Percentiles rank a stretch among this genome's conserved stretches.
Evolutionary conservation across 768 basidiomycete genomes (phyloP).

Genomic region (Tricholoma sp.): DNA sequence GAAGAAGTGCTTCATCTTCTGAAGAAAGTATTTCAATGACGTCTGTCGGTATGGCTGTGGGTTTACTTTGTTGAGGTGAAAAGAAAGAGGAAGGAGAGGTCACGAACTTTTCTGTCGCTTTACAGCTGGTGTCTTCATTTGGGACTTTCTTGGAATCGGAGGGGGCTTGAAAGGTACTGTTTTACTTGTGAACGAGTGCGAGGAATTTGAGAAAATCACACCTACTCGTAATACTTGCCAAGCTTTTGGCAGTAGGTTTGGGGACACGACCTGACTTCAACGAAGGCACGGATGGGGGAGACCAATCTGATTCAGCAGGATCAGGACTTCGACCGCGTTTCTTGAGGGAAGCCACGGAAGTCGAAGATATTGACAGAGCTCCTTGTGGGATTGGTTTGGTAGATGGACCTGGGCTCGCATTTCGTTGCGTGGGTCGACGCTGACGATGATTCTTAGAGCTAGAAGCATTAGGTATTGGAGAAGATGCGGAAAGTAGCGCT

Average conservation of each 20-base stretch:
- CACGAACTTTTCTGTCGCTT: conserved; percentile 1
- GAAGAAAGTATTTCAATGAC: conserved; percentile 7
- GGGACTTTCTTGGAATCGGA: neutral
- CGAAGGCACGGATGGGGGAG: neutral
- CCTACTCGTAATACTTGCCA: neutral
- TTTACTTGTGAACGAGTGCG: neutral
- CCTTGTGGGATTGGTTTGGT: neutral
- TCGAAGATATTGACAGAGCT: neutral
- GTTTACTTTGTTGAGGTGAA: neutral
- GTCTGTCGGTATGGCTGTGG: neutral
- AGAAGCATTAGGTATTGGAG: neutral
- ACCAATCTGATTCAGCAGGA: neutral
- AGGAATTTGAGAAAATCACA: neutral
- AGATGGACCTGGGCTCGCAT: conserved; percentile 3
- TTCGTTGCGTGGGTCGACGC: neutral
- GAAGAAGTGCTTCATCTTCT: conserved; percentile 1
- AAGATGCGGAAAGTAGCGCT: neutral
- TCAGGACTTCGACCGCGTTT: neutral
- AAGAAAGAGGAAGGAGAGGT: neutral
- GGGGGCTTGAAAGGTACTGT: neutral
- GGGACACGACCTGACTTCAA: conserved; percentile 2
- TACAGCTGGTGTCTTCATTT: neutral
- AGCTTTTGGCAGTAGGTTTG: neutral
- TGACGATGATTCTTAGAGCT: neutral
- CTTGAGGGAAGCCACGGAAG: neutral